A percentile compares a stretch with the other conserved stretches of the same genome.
phyloP scores from a whole-genome alignment of 768 basidiomycete species.

The Chiua virens region DNA sequence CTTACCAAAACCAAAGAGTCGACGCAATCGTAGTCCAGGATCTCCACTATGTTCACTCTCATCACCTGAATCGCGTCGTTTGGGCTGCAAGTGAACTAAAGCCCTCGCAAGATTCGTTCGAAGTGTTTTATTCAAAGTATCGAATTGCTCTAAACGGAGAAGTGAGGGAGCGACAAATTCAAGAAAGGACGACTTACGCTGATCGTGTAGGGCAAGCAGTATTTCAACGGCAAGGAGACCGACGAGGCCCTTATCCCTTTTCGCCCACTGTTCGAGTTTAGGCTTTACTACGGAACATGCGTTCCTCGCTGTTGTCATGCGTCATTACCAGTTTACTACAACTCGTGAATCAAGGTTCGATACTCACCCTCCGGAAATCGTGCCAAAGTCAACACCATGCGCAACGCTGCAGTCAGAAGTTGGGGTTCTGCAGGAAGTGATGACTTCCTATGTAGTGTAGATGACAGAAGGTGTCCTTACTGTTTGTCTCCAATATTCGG shows the following conservation, averaged over 20 bases:
- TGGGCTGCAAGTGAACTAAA: constrained; percentile 7
- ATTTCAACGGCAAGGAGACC: constrained; percentile 23
- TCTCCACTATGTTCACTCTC: neutral
- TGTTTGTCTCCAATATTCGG: constrained; percentile 11
- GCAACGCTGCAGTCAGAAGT: constrained; percentile 15
- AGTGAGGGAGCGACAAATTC: neutral
- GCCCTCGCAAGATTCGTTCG: constrained; percentile 18
- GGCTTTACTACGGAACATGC: constrained; percentile 7
- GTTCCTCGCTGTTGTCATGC: neutral
- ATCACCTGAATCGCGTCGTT: neutral
- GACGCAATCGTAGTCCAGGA: too few relatives aligned
- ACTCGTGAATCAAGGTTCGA: too few relatives aligned
- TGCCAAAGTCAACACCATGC: constrained; percentile 16
- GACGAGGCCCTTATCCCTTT: constrained; percentile 1
- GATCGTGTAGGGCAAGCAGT: constrained; percentile 12
- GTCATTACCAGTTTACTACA: neutral
- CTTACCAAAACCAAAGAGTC: constrained; percentile 22
- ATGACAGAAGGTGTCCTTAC: constrained; percentile 4
- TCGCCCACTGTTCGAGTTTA: too few relatives aligned
- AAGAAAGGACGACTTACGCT: too few relatives aligned
- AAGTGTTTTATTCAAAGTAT: constrained; percentile 4
- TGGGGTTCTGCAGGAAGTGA: constrained; percentile 3
- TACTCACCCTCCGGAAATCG: constrained; percentile 6
- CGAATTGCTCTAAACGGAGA: constrained; percentile 3
- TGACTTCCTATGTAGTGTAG: neutral